Evolutionary conservation across 164 flowering plant genomes (phyloP).

Genomic region (Vitis cinerea): DNA sequence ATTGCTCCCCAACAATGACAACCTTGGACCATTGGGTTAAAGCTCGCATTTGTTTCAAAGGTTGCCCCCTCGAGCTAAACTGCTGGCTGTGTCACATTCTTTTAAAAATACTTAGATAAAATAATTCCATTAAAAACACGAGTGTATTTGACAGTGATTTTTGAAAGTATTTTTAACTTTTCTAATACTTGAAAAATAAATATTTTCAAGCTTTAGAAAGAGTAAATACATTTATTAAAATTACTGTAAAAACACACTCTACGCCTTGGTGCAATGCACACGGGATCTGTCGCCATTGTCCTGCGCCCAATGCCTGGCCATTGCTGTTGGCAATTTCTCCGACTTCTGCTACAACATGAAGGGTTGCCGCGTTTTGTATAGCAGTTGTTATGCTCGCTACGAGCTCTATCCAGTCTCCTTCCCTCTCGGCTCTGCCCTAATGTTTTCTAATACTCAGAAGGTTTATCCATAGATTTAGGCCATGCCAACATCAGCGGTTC

Average conservation of each 20-base stretch:
- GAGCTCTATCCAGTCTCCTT: constrained; percentile 57
- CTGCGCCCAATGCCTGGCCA: constrained; percentile 56
- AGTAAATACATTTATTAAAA: too few species aligned
- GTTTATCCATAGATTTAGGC: constrained; percentile 12
- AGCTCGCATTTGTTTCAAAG: too few species aligned
- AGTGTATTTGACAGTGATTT: too few species aligned
- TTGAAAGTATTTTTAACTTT: too few species aligned
- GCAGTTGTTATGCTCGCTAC: constrained; percentile 56
- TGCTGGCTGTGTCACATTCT: too few species aligned
- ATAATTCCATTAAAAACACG: too few species aligned
- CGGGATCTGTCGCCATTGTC: constrained; percentile 37
- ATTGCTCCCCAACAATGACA: too few species aligned
- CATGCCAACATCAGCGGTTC: not conserved
- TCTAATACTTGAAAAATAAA: too few species aligned
- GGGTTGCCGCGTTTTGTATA: constrained; percentile 54
- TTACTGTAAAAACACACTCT: constrained; percentile 9
- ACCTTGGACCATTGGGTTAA: too few species aligned
- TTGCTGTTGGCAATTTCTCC: constrained; percentile 36
- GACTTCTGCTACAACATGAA: constrained; percentile 29
- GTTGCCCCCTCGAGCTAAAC: too few species aligned
- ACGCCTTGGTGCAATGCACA: constrained; percentile 59
- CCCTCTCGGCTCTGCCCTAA: constrained; percentile 20
- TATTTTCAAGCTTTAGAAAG: too few species aligned
- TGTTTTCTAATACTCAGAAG: not conserved
- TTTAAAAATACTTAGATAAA: too few species aligned